Conservation (phyloP, 306 rosid species). For the Mimosa bimucronata region DNA sequence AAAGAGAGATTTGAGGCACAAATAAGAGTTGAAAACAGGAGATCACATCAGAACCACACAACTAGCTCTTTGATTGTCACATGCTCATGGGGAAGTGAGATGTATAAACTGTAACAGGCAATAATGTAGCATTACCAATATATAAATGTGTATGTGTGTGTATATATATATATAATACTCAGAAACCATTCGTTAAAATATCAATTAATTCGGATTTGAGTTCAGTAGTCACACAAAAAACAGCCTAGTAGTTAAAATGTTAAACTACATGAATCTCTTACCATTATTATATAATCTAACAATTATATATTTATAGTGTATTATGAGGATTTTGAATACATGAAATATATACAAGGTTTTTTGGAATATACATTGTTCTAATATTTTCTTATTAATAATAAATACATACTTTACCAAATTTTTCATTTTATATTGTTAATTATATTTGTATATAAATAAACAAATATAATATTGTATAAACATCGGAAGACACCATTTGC, state of each 20-base stretch:
- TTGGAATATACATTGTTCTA: background rate
- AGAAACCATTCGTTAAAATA: too few species aligned
- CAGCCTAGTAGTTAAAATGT: too few species aligned
- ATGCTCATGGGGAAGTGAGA: constrained; percentile 14
- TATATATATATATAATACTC: too few species aligned
- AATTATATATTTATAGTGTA: background rate
- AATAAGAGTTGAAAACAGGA: background rate
- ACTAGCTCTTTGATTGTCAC: background rate
- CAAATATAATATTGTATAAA: too few species aligned
- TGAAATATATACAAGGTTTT: background rate
- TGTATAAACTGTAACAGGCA: background rate
- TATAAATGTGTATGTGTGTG: too few species aligned
- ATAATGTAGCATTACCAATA: background rate
- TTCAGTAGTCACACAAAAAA: too few species aligned
- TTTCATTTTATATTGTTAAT: background rate
- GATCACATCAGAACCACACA: background rate
- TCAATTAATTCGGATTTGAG: too few species aligned
- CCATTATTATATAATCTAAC: background rate
- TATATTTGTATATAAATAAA: too few species aligned
- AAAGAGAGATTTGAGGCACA: background rate
- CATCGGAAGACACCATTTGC: too few species aligned
- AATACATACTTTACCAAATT: background rate
- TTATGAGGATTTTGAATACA: background rate
- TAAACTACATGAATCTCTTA: background rate
- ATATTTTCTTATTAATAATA: too few species aligned